Evolutionary conservation across 1,139 yeast genomes (phyloP).

Genomic region (Kodamaea alishanica): DNA sequence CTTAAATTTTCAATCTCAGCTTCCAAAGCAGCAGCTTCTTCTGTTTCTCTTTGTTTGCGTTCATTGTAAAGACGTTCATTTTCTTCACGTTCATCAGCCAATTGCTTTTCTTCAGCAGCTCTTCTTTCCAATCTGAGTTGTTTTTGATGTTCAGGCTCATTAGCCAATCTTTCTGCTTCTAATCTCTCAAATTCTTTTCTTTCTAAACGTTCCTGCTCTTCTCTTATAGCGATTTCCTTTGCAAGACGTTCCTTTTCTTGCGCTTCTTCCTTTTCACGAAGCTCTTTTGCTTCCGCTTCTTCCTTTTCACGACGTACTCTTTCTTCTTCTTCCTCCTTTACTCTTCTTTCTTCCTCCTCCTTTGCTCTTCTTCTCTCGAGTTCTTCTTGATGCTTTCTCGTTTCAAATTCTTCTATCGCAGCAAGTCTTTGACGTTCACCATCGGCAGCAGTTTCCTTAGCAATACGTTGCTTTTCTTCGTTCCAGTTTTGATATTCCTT

Average conservation of each 20-base stretch:
- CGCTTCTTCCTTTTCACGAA: constrained; percentile 12
- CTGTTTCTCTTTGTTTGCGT: constrained; percentile 23
- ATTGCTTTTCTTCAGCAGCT: constrained; percentile 27
- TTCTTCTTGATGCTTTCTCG: constrained; percentile 44
- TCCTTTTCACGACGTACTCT: constrained; percentile 26
- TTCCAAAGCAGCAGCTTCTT: constrained; percentile 20
- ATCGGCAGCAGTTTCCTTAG: constrained; percentile 38
- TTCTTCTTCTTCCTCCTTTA: constrained; percentile 30
- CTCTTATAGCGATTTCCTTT: constrained; percentile 12
- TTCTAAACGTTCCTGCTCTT: constrained; percentile 6
- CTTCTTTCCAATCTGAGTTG: constrained; percentile 24
- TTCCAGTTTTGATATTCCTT: constrained; percentile 42
- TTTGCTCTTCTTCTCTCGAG: constrained; percentile 37
- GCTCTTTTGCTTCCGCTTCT: constrained; percentile 19
- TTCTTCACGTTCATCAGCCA: constrained; percentile 26
- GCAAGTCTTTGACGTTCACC: constrained; percentile 45
- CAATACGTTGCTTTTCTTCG: constrained; percentile 37
- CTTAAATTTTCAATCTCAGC: constrained; percentile 32
- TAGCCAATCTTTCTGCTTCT: constrained; percentile 21
- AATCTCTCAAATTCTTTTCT: constrained; percentile 12
- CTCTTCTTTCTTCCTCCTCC: constrained; percentile 33
- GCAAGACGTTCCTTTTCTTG: constrained; percentile 8
- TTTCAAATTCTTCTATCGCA: constrained; percentile 48
- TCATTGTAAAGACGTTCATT: constrained; percentile 26
- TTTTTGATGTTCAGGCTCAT: constrained; percentile 29